Evolutionary conservation across 2,329 filamentous ascomycete species (phyloP), one percentile per base, ranked within the genome.

Genomic region (Peltaster fructicola): DNA sequence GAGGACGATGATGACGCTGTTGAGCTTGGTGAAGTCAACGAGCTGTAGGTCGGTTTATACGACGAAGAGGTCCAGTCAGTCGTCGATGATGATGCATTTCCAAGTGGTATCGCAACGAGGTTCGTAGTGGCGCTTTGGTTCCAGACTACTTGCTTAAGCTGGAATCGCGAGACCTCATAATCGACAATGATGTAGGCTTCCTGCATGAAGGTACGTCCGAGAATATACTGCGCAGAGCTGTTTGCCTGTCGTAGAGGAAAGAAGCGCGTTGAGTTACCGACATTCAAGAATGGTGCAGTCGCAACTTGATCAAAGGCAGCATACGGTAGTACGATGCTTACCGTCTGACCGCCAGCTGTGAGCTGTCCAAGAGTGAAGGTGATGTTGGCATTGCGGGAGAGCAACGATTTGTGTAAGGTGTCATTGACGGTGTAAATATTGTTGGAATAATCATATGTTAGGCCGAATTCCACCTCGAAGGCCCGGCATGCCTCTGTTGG

Each of bases 201-300:
- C 42, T 80, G 75, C 26, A 81, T 51, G 35, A 80, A 79, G 0
- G 66, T 63, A 16, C 73, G 61, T 6, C 75, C 75, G 17, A 80
- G 59, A 8, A 73, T 63, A 44, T 67, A 63, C 34, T 68, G 59
- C 8, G 54, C 55, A 17, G 59, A 57, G 29, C 63, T 57, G 11
- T 57, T 41, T 7, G 65, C 54, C 30, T 63, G 63, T 37, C 66
- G 61, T 25, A 81, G 54, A 3, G 73, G 72, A 30, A 80, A 79
- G 41, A 79, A 80, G 7, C 23, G 63, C 1, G 66, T 68, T 20
- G 66, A 61, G 36, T 71, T 68, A 24, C 67, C 54, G 5, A 76
- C 41, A 2, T 61, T 65, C 46, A 54, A 39, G 63, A 69, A 57
- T 1, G 59, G 57, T 9, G 51, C 36, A 11, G 47, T 41, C 3